Conservation (phyloP, 2,329 filamentous ascomycete genomes). For the Erysiphe pulchra region DNA sequence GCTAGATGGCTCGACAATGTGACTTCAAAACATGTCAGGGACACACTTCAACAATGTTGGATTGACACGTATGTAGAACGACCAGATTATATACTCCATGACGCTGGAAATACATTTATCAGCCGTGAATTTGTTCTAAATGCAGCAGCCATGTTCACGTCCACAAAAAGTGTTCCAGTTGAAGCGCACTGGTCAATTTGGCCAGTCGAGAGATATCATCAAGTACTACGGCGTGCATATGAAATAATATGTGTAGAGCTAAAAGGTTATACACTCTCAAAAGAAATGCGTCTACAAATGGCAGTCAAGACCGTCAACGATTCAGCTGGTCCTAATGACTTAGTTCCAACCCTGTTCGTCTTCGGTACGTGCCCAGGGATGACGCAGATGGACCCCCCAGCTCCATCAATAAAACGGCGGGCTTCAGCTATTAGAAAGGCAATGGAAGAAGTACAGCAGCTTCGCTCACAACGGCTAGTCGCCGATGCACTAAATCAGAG, state of each 20-base stretch:
- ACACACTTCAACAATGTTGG: neutral
- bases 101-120: neutral
- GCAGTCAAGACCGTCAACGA: neutral
- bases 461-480: neutral
- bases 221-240: neutral
- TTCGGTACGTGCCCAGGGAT: neutral
- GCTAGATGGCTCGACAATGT: neutral
- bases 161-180: neutral
- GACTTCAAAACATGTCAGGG: neutral
- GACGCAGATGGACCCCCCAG: neutral
- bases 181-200: neutral
- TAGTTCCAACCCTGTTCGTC: neutral
- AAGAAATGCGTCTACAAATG: neutral
- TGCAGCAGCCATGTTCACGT: neutral
- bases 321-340: neutral
- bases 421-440: constrained; percentile 1
- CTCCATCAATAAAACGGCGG: neutral
- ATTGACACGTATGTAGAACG: neutral
- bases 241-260: neutral
- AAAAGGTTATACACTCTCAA: neutral
- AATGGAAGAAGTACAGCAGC: constrained; percentile 1
- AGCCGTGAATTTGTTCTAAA: neutral
- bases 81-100: neutral
- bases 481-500: neutral
- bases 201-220: neutral